A percentile compares a stretch with the other conserved stretches of the same genome.
phyloP scores from a whole-genome alignment of 2,329 filamentous ascomycete species.

The Cytospora chrysosperma region DNA sequence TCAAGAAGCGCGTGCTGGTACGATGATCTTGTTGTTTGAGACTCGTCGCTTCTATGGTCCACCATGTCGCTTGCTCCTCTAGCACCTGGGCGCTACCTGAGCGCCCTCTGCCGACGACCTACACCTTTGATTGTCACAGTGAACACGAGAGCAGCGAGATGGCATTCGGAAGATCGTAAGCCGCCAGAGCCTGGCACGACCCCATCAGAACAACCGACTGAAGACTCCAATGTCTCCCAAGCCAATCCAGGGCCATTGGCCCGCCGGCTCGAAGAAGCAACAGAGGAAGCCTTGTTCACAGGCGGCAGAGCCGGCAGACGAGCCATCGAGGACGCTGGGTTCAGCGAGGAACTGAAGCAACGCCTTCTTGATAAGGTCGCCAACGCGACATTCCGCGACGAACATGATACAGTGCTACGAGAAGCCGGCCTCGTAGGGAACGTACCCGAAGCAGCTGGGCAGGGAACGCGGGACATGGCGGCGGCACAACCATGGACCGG shows the following conservation, averaged over 20 bases:
- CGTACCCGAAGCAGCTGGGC: constrained; percentile 58
- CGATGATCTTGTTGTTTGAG: constrained; percentile 1
- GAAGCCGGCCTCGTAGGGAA: constrained; percentile 39
- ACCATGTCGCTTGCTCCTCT: constrained; percentile 18
- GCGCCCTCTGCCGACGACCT: neutral
- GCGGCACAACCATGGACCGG: constrained; percentile 74
- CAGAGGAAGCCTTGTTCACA: constrained; percentile 59
- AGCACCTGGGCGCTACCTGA: constrained; percentile 2
- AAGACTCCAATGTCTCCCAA: neutral
- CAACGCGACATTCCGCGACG: constrained; percentile 52
- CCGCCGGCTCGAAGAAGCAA: constrained; percentile 59
- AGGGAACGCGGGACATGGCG: constrained; percentile 67
- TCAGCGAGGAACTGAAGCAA: constrained; percentile 62
- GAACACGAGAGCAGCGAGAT: neutral
- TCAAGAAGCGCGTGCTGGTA: neutral
- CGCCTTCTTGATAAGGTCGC: constrained; percentile 57
- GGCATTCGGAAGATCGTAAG: constrained; percentile 11
- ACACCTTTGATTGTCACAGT: neutral
- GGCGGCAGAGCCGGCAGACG: constrained; percentile 59
- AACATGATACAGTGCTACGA: constrained; percentile 49
- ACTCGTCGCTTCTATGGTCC: neutral
- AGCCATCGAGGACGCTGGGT: constrained; percentile 61
- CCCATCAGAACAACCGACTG: neutral
- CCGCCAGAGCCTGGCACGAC: neutral
- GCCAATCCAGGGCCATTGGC: constrained; percentile 49